Evolutionary conservation across 2,329 filamentous ascomycete species (phyloP).

Genomic region (Penicillium griseofulvum): DNA sequence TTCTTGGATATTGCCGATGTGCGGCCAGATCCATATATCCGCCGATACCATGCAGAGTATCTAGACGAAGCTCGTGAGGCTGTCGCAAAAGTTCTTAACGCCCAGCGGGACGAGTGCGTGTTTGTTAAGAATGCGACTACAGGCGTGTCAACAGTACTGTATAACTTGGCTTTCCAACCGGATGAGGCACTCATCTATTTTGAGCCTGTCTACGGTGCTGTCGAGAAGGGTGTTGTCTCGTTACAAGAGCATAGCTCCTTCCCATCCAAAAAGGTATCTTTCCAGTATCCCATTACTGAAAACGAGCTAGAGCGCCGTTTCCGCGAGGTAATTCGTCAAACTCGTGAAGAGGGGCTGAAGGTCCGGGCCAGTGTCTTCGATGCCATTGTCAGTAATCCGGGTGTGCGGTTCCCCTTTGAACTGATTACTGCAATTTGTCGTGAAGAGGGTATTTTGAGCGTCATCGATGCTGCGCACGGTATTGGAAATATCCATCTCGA

Average conservation of each 20-base stretch:
- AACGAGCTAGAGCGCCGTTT: slow-evolving; percentile 64
- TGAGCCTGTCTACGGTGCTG: slow-evolving; percentile 72
- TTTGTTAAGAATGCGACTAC: slow-evolving; percentile 80
- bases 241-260: slow-evolving; percentile 65
- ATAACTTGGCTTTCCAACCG: slow-evolving; percentile 64
- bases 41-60: slow-evolving; percentile 61
- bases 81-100: slow-evolving; percentile 65
- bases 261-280: slow-evolving; percentile 53
- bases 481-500: slow-evolving; percentile 76
- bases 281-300: slow-evolving; percentile 69
- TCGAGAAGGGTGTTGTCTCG: slow-evolving; percentile 70
- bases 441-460: slow-evolving; percentile 65
- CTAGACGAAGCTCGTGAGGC: slow-evolving; percentile 65
- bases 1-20: slow-evolving; percentile 68
- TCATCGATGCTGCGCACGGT: slow-evolving; percentile 82
- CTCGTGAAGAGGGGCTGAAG: slow-evolving; percentile 58
- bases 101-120: slow-evolving; percentile 64
- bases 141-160: slow-evolving; percentile 68
- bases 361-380: slow-evolving; percentile 74
- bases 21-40: slow-evolving; percentile 72
- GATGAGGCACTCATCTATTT: slow-evolving; percentile 78
- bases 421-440: slow-evolving; percentile 62
- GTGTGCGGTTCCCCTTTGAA: slow-evolving; percentile 77
- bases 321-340: slow-evolving; percentile 54
- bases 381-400: slow-evolving; percentile 74